Base-by-base conservation (phyloP, 1,284 basidiomycete genomes). In the Cryptococcus sp. region DNA sequence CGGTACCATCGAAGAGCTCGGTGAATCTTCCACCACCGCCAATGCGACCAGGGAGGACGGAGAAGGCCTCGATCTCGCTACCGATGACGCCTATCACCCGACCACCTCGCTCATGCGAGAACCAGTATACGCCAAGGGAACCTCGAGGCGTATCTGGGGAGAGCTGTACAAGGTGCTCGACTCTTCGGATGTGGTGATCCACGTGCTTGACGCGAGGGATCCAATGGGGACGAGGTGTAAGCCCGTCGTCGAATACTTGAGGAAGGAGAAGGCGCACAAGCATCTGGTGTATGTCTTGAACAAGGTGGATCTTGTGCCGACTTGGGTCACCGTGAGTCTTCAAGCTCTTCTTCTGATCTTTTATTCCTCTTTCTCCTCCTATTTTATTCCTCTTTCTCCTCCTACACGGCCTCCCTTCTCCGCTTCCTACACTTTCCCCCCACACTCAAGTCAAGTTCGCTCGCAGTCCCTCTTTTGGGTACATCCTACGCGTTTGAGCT, bases 81-180 rank as follows among this genome's bases (percentile, higher is more conserved):
- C 44, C 21, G 52, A 47, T 41, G 55, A 63, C 41, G 51, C 63
- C 14, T 67, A 67, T 54, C 57, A 65, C 57, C 54, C 61, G 9
- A 62, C 64, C 10, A 56, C 56, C 9, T 60, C 63, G 1, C 60
- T 58, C 22, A 59, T 52, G n/a, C 56, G 84, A 57, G 89, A 92
- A 61, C 88, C 89, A 2, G 88, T 92, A 54, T 93, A 89, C 65
- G 82, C 85, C 50, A 92, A 94, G 72, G 92, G 92, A 33, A 95
- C 92, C 0, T 94, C 90, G 22, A 79, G 85, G 39, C 83, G 95
- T 48, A 98, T 99, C 58, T 98, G 97, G 76, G 93, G 90, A 54
- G 94, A 99, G 72, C 77, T 98, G 22, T 98, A 98, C 81, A 99
- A 99, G 74, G 95, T 99, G 58, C 93, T 99, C 65, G 95, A 99